Evolutionary conservation across 352 stramenopile genomes (phyloP), one percentile per base, ranked within the genome.

Genomic region (Phytopythium aichiense): DNA sequence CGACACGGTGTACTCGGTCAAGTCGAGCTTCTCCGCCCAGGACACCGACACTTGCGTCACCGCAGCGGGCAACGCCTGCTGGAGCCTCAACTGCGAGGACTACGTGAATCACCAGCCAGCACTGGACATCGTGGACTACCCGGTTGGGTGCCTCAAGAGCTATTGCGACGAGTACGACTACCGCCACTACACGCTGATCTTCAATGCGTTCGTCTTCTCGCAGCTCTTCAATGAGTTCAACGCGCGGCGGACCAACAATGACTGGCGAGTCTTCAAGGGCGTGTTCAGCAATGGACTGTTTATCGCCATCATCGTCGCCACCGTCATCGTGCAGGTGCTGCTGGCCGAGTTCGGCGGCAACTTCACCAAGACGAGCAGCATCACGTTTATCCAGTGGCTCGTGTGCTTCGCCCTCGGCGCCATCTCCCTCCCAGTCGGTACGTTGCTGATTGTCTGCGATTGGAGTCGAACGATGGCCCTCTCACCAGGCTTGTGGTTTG

Each of bases 131-230:
- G 61, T 46, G 0, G 71, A 89, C 45, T 88, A 82, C 38, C 84
- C 84, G 7, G 38, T 72, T 1, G 63, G 61, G 9, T 93, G 82
- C 52, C 56, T 93, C 31, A 66, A 87, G 23, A 20, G 56, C 15
- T 71, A 63, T 33, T 94, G 85, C 55, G 12, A 56, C 22, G 18
- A 65, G 49, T 81, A 95, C 83, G 75, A 97, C 70, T 94, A 92
- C 51, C 73, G 88, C 38, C 97, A 99, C 77, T 98, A 97, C 74
- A 98, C 96, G 6, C 77, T 99, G 53, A 87, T 99, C 68, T 99
- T 99, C 85, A 99, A 99, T 73, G 92, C 94, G 23, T 99, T 99
- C 71, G 96, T 99, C 8, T 98, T 99, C 64, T 89, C 86, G 31
- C 95, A 99, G 76, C 72, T 99, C 31, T 99, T 94, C 62, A 94